Percentiles rank a stretch among this genome's conserved stretches.
Evolutionary conservation across 495 filamentous ascomycete genomes (phyloP).

Genomic region (Poronia punctata): DNA sequence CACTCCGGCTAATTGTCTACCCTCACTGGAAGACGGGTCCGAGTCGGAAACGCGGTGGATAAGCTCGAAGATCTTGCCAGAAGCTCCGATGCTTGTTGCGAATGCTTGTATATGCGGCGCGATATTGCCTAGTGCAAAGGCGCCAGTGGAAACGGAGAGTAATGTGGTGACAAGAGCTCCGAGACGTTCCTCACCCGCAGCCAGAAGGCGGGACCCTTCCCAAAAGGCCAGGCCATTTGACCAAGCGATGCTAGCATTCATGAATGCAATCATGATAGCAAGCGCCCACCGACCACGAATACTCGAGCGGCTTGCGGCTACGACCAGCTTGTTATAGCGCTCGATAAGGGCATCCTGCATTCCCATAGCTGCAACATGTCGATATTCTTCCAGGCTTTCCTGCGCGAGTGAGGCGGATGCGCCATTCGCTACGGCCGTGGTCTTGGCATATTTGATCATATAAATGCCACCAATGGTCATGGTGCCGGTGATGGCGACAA

Average conservation of each 20-base stretch:
- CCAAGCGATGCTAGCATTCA: constrained; percentile 66
- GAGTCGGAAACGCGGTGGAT: constrained; percentile 72
- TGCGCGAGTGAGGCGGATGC: constrained; percentile 70
- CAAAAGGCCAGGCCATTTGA: constrained; percentile 79
- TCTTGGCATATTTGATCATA: constrained; percentile 61
- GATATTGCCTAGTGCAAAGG: constrained; percentile 70
- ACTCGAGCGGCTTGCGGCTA: constrained; percentile 58
- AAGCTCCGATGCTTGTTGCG: constrained; percentile 61
- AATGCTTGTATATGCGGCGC: constrained; percentile 70
- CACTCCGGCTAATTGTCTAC: constrained; percentile 34
- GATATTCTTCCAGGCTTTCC: constrained; percentile 72
- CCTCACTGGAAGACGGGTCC: constrained; percentile 58
- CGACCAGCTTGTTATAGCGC: constrained; percentile 63
- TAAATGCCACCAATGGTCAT: constrained; percentile 57
- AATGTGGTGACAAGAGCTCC: constrained; percentile 57
- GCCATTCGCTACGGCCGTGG: constrained; percentile 60
- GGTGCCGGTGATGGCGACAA: constrained; percentile 52
- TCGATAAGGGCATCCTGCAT: constrained; percentile 70
- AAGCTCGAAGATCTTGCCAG: constrained; percentile 67
- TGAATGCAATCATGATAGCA: constrained; percentile 60
- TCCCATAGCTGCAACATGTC: constrained; percentile 72
- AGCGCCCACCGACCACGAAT: constrained; percentile 56
- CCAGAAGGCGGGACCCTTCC: constrained; percentile 67
- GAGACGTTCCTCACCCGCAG: constrained; percentile 44
- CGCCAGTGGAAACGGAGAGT: constrained; percentile 69